Evolutionary conservation across 768 basidiomycete genomes (phyloP).

Genomic region (Rhodosporidiobolus odoratus): DNA sequence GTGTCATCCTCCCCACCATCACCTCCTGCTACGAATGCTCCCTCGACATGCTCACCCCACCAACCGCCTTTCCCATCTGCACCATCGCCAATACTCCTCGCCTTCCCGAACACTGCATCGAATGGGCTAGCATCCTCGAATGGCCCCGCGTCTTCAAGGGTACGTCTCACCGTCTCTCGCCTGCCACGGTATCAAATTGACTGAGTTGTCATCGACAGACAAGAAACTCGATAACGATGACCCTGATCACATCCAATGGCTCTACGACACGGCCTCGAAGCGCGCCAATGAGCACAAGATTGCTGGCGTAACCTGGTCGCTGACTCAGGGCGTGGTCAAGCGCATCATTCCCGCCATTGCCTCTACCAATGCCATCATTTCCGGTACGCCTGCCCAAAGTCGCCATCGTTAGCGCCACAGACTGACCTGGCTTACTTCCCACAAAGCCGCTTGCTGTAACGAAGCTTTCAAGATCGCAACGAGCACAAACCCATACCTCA

Average conservation of each 20-base stretch:
- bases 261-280: conserved; percentile 69
- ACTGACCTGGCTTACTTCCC: neutral
- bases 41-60: conserved; percentile 96
- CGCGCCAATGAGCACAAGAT: conserved; percentile 94
- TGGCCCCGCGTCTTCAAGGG: conserved; percentile 94
- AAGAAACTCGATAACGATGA: conserved; percentile 97
- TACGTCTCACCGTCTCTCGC: conserved; percentile 45
- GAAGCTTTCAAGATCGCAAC: conserved; percentile 99
- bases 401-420: neutral
- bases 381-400: conserved; percentile 56
- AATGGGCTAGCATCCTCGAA: conserved; percentile 97
- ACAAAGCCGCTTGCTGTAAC: conserved; percentile 86
- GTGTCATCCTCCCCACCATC: conserved; percentile 90
- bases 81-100: conserved; percentile 99
- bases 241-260: conserved; percentile 92
- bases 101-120: conserved; percentile 96
- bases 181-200: neutral
- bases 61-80: conserved; percentile 93
- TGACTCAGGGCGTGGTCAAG: conserved; percentile 98
- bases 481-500: conserved; percentile 83
- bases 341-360: conserved; percentile 99
- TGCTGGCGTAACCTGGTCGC: conserved; percentile 94
- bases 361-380: conserved; percentile 95
- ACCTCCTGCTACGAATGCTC: conserved; percentile 98
- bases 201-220: conserved; percentile 52